Percentiles rank a stretch among this genome's conserved stretches.
These are phyloP conservation scores for Myxozyma udenii DNA, from an alignment of 805 yeast genomes.

Conservation along the genomic window DNA sequence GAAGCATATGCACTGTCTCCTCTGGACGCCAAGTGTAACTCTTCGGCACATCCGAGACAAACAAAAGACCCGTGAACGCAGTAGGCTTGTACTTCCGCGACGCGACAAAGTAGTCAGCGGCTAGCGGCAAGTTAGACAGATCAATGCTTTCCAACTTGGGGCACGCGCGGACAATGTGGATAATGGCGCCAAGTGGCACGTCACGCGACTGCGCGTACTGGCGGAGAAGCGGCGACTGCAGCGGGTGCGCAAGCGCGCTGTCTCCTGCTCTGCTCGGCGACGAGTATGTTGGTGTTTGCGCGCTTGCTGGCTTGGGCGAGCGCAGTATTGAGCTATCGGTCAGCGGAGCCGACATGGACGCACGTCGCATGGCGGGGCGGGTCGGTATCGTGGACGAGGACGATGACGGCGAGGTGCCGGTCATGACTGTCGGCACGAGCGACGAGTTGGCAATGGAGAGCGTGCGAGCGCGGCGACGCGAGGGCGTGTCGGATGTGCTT, in stretches of 20 bases:
- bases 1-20: conserved; percentile 32
- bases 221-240: conserved; percentile 47
- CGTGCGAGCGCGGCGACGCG: neutral
- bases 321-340: neutral
- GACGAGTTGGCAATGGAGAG: conserved; percentile 1
- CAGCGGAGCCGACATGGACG: neutral
- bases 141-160: conserved; percentile 56
- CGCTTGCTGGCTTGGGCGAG: neutral
- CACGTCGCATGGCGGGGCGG: neutral
- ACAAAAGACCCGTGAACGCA: conserved; percentile 28
- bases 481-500: too few species aligned
- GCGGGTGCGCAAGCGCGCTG: conserved; percentile 32
- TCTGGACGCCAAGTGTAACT: conserved; percentile 35
- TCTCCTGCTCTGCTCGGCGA: neutral
- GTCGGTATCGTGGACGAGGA: neutral
- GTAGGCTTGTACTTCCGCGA: conserved; percentile 26
- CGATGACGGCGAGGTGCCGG: conserved; percentile 1
- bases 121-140: conserved; percentile 59
- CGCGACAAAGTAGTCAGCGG: conserved; percentile 56
- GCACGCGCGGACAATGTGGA: conserved; percentile 68
- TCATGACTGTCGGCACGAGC: conserved; percentile 2
- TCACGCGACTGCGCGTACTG: conserved; percentile 69
- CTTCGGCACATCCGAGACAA: conserved; percentile 41
- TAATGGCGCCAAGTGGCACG: conserved; percentile 70
- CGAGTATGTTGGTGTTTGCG: neutral